Percentiles rank a stretch among this genome's conserved stretches.
Conservation (phyloP, 352 stramenopile genomes). For the Halophytophthora batemanensis region DNA sequence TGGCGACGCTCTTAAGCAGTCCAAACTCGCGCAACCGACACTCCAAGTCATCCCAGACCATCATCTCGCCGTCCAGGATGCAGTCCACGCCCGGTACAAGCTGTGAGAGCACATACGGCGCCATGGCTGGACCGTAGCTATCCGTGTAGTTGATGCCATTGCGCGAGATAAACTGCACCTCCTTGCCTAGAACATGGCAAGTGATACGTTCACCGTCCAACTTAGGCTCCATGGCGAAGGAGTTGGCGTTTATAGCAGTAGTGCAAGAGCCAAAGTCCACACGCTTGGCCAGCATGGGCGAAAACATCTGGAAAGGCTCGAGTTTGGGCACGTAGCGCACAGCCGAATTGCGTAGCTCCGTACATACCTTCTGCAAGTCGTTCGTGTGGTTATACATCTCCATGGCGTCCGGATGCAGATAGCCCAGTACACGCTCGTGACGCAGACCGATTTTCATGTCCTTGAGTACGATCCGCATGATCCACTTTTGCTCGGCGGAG, state of each 20-base stretch:
- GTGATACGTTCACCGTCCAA: conserved; percentile 82
- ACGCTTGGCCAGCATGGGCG: conserved; percentile 83
- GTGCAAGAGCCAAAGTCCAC: conserved; percentile 84
- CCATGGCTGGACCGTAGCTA: conserved; percentile 57
- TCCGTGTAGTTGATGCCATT: conserved; percentile 86
- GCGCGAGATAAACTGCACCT: conserved; percentile 81
- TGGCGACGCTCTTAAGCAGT: conserved; percentile 77
- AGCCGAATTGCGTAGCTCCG: conserved; percentile 68
- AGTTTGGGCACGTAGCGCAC: conserved; percentile 80
- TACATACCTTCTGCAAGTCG: conserved; percentile 74
- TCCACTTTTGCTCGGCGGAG: conserved; percentile 79
- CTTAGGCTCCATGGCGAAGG: conserved; percentile 85
- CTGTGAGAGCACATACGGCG: conserved; percentile 61
- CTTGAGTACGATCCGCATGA: conserved; percentile 81
- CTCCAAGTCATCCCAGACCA: conserved; percentile 85
- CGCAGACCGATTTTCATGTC: conserved; percentile 83
- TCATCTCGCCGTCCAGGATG: conserved; percentile 87
- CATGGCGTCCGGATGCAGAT: conserved; percentile 74
- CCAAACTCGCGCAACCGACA: conserved; percentile 77
- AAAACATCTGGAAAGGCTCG: conserved; percentile 82
- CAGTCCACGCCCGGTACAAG: conserved; percentile 54
- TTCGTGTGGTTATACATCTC: conserved; percentile 90
- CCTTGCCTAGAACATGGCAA: conserved; percentile 57
- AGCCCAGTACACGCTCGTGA: conserved; percentile 77
- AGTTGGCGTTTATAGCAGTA: conserved; percentile 56